Evolutionary conservation across 495 filamentous ascomycete genomes (phyloP).

Genomic region (Hypoxylon cercidicola): DNA sequence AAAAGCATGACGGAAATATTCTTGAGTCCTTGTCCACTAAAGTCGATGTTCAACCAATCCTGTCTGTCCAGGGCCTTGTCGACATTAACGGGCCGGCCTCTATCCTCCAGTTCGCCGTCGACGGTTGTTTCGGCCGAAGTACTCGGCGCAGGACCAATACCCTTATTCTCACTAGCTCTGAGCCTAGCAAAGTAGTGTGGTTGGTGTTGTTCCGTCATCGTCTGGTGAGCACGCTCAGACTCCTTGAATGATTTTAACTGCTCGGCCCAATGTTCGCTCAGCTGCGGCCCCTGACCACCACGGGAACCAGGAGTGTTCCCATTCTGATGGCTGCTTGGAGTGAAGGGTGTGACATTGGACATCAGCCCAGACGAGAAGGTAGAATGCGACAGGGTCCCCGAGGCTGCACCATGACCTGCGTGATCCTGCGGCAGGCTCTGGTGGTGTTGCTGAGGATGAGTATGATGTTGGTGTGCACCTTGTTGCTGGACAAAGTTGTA

Average conservation of each 20-base stretch:
- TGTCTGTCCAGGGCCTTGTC: constrained; percentile 71
- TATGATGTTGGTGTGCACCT: constrained; percentile 72
- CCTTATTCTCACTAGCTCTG: constrained; percentile 65
- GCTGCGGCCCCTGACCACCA: constrained; percentile 59
- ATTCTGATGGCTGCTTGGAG: constrained; percentile 77
- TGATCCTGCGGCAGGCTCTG: constrained; percentile 79
- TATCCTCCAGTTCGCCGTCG: constrained; percentile 72
- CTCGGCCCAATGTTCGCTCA: constrained; percentile 87
- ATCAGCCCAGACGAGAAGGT: constrained; percentile 80
- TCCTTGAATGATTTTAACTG: constrained; percentile 83
- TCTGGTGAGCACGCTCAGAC: constrained; percentile 72
- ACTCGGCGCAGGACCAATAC: constrained; percentile 58
- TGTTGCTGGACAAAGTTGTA: constrained; percentile 77
- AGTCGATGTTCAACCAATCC: constrained; percentile 90
- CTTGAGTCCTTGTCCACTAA: constrained; percentile 91
- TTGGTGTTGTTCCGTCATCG: constrained; percentile 67
- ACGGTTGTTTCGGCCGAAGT: constrained; percentile 53
- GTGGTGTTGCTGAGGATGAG: constrained; percentile 75
- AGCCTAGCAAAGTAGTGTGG: constrained; percentile 65
- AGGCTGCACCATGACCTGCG: constrained; percentile 64
- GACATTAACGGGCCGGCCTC: constrained; percentile 65
- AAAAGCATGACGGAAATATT: constrained; percentile 83
- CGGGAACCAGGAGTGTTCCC: constrained; percentile 65
- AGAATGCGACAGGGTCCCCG: constrained; percentile 76
- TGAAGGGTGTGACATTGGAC: constrained; percentile 79